Evolutionary conservation across 2,329 filamentous ascomycete genomes (phyloP).

Genomic region (Chalaropsis ovoidea): DNA sequence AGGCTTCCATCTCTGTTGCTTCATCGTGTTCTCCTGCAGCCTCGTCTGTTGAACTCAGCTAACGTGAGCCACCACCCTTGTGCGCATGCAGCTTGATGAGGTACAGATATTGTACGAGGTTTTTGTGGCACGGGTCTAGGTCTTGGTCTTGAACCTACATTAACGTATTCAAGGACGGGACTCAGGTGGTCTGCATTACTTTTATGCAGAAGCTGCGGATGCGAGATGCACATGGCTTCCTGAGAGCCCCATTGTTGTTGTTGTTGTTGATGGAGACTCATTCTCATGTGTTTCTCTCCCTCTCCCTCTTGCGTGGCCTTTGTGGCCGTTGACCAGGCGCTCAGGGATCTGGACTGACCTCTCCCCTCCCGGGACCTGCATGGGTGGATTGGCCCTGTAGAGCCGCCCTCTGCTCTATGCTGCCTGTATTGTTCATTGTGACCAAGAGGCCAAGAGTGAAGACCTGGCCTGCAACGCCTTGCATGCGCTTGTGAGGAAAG

Average conservation of each 20-base stretch:
- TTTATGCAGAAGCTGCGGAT: background rate
- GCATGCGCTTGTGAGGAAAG: background rate
- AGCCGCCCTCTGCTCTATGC: background rate
- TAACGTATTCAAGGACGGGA: background rate
- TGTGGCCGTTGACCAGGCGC: background rate
- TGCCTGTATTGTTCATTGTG: background rate
- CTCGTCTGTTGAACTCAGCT: constrained; percentile 9
- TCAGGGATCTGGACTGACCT: background rate
- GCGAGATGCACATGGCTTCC: background rate
- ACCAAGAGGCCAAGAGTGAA: background rate
- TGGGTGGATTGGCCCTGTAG: background rate
- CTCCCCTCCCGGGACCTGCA: background rate
- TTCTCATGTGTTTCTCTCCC: background rate
- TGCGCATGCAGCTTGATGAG: background rate
- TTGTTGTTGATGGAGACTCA: background rate
- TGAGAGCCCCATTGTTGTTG: background rate
- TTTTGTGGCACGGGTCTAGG: background rate
- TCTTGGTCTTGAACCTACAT: constrained; percentile 9
- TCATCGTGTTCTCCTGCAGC: background rate
- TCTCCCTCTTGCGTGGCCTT: background rate
- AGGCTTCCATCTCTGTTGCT: constrained; percentile 2
- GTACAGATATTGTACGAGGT: constrained; percentile 14
- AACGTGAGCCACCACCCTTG: background rate
- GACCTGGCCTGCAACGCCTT: background rate
- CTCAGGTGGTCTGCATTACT: background rate